These are phyloP conservation scores for Withania somnifera DNA, from an alignment of 305 asterid species.

Conservation along the genomic window DNA sequence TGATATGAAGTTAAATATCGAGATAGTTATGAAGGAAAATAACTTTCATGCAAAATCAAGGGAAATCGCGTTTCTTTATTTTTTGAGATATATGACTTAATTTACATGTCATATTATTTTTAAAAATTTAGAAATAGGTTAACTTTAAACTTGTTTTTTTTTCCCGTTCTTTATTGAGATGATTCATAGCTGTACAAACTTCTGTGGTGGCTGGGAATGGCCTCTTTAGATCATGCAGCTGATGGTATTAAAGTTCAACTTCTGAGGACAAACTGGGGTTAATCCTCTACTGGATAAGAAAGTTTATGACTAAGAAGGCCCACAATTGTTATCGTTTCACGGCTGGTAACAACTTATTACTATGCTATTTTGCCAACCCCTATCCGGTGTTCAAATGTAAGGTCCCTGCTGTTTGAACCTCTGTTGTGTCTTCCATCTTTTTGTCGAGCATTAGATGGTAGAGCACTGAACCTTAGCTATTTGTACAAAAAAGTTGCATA, in stretches of 20 bases:
- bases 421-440: neutral
- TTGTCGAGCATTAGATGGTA: neutral
- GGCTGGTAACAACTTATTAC: neutral
- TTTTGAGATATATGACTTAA: too few relatives aligned
- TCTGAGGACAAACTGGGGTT: neutral
- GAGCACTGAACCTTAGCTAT: neutral
- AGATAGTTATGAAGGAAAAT: too few relatives aligned
- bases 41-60: too few relatives aligned
- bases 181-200: too few relatives aligned
- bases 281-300: neutral
- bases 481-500: neutral
- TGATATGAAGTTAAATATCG: too few relatives aligned
- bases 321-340: neutral
- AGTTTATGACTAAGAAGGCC: neutral
- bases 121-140: too few relatives aligned
- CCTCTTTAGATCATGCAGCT: neutral
- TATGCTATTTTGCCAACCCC: neutral
- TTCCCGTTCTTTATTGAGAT: too few relatives aligned
- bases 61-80: too few relatives aligned
- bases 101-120: too few relatives aligned
- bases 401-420: neutral
- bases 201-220: too few relatives aligned
- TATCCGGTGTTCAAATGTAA: neutral
- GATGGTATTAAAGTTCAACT: neutral
- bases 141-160: too few relatives aligned